Percentiles rank a stretch among this genome's conserved stretches.
Conservation (phyloP, 169 alveolate genomes). For the Plasmodium knowlesi region DNA sequence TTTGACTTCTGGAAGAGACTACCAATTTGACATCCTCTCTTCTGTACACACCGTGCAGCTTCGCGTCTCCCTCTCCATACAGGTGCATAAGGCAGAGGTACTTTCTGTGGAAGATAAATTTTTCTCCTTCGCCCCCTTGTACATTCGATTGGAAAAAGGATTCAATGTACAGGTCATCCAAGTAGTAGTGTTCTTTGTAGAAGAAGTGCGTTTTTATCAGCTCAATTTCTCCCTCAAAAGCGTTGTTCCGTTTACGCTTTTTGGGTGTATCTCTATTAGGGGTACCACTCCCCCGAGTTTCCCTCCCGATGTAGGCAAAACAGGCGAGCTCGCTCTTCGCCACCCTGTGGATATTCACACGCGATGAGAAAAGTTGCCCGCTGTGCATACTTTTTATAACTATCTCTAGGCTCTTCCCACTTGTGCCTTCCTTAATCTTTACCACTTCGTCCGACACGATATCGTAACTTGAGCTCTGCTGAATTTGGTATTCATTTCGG, state of each 20-base stretch:
- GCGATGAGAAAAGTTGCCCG: conserved; percentile 21
- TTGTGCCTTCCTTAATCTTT: background rate
- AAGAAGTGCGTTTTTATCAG: conserved; percentile 12
- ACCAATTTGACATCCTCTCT: background rate
- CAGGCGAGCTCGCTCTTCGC: conserved; percentile 7
- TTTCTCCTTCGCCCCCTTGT: background rate
- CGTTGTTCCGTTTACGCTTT: background rate
- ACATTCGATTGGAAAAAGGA: conserved; percentile 6
- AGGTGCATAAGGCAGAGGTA: conserved; percentile 25
- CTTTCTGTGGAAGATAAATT: background rate
- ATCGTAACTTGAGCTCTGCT: conserved; percentile 33
- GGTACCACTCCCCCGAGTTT: background rate
- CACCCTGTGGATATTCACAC: background rate
- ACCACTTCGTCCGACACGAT: conserved; percentile 23
- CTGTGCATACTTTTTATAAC: conserved; percentile 9
- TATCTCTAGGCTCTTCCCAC: background rate
- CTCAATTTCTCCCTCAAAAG: conserved; percentile 6
- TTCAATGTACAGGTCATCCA: conserved; percentile 20
- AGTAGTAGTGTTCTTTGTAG: conserved; percentile 23
- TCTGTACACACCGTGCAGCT: background rate
- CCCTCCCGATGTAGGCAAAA: background rate
- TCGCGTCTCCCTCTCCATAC: background rate
- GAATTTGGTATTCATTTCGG: conserved; percentile 14
- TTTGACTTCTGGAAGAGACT: background rate
- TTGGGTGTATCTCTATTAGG: background rate